Percentiles rank a stretch among this genome's conserved stretches.
Conservation (phyloP, 2,329 filamentous ascomycete species). For the Colletotrichum cuscutae region DNA sequence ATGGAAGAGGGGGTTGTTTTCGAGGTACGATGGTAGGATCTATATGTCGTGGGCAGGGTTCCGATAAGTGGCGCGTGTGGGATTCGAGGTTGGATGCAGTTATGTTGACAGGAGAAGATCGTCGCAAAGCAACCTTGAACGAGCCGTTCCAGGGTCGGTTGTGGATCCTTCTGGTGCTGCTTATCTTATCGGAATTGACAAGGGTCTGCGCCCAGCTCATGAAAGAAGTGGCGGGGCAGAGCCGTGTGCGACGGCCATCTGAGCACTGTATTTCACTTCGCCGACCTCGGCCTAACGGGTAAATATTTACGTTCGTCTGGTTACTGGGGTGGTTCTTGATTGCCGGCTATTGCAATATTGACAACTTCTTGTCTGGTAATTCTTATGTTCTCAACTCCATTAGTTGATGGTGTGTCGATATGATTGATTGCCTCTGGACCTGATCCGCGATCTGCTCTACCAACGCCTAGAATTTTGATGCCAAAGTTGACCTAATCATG, state of each 20-base stretch:
- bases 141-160: background rate
- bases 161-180: background rate
- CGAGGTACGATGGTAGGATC: background rate
- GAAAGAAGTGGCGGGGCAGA: slow-evolving; percentile 4
- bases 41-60: background rate
- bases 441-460: background rate
- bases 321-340: slow-evolving; percentile 6
- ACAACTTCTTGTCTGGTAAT: background rate
- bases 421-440: no score
- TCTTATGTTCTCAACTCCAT: background rate
- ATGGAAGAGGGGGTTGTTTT: background rate
- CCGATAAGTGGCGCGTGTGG: background rate
- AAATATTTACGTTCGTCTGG: slow-evolving; percentile 22
- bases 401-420: background rate
- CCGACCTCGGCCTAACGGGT: slow-evolving; percentile 22
- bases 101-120: background rate
- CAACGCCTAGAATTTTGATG: background rate
- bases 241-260: slow-evolving; percentile 1
- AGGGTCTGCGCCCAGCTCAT: background rate
- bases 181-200: slow-evolving; percentile 27
- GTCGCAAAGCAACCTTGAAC: background rate
- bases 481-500: background rate
- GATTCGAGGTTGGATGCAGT: background rate
- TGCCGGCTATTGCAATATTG: background rate
- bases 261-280: slow-evolving; percentile 26